Base-by-base conservation (phyloP, 306 rosid genomes). In the Begonia peltatifolia region DNA sequence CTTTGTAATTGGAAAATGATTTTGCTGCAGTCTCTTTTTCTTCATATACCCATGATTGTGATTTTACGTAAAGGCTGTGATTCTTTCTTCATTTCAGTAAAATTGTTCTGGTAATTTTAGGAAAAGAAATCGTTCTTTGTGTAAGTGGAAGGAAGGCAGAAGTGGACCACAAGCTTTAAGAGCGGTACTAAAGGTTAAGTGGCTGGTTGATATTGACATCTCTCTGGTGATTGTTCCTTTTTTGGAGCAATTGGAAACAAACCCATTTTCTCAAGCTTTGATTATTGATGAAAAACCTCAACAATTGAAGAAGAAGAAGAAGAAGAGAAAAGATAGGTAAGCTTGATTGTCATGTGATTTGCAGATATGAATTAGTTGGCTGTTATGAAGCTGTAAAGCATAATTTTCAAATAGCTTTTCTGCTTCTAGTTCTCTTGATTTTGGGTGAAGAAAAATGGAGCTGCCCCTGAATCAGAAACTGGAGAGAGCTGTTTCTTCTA, bases 401-500 rank as follows among this genome's bases (percentile, higher is more conserved):
- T 51, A 63, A 58, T 53, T 62, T 10, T 60, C 38, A 22, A 43
- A 18, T 47, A 47, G 9, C 57, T 49, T 20, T 43, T 56, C 4
- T 11, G 12, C 12, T 30, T 67, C 50, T 35, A 18, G 25, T 8
- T 42, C 44, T 41, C 23, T 10, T 23, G 49, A 13, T 42, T 54
- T 35, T 25, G 22, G 55, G 52, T 62, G 41, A 60, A 46, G 11
- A 14, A 41, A 56, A 46, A 51, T 57, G 42, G 81, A 82, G 95
- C 90, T 78, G 60, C 47, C 63, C 16, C 15, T 38, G 57, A 79
- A 72, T 58, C 84, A 78, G 52, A 89, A 78, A 53, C 44, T 89
- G 43, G 94, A 85, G 79, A 85, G 81, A 74, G 75, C 67, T 53
- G 83, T 89, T 48, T 89, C 95, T 2, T 95, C 72, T 67, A 85